Conservation (phyloP, 805 yeast genomes). For the Vanderwaltozyma yarrowii region DNA sequence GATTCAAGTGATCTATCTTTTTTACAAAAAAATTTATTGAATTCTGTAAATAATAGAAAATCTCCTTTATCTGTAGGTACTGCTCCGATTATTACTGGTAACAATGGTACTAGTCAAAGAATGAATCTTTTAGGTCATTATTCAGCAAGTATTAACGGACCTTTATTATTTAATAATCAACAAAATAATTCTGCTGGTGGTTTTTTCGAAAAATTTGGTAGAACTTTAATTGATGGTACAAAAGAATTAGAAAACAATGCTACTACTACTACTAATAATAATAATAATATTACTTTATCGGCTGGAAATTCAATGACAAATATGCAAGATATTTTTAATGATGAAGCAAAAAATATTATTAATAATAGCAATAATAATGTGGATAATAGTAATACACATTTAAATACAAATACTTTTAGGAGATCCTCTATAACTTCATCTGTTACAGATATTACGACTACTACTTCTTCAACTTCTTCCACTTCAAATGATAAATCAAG, state of each 20-base stretch:
- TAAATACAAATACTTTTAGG: constrained; percentile 1
- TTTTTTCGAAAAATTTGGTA: constrained; percentile 28
- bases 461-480: constrained; percentile 2
- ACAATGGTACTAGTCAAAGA: constrained; percentile 4
- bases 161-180: constrained; percentile 6
- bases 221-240: constrained; percentile 27
- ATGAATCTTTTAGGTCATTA: constrained; percentile 17
- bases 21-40: constrained; percentile 1
- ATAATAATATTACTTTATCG: background rate
- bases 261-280: background rate
- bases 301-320: constrained; percentile 1
- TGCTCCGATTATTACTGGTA: constrained; percentile 11
- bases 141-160: constrained; percentile 21
- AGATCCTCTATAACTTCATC: constrained; percentile 7
- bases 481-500: constrained; percentile 2
- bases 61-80: constrained; percentile 26
- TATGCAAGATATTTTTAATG: constrained; percentile 1
- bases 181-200: constrained; percentile 10
- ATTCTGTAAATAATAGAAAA: constrained; percentile 2
- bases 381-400: background rate
- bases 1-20: constrained; percentile 16
- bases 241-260: constrained; percentile 21
- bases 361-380: background rate
- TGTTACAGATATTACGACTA: constrained; percentile 3
- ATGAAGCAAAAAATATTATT: no score